Evolutionary conservation across 1,139 yeast species (phyloP).

Genomic region (Protomyces pachydermus): DNA sequence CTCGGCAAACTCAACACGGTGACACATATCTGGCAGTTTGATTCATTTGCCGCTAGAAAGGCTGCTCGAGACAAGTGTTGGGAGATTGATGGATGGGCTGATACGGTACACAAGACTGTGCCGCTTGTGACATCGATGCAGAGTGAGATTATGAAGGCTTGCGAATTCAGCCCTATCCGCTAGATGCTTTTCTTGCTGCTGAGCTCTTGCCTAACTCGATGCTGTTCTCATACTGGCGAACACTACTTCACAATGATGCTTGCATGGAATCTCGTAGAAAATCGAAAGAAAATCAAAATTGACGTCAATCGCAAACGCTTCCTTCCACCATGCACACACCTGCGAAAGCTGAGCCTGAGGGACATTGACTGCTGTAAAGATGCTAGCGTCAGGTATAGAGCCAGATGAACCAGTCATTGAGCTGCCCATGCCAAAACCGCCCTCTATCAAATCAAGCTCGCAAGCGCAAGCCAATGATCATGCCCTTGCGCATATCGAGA

Average conservation of each 20-base stretch:
- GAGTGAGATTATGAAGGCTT: conserved; percentile 42
- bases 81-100: conserved; percentile 47
- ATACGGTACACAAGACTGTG: conserved; percentile 45
- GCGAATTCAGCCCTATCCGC: conserved; percentile 41
- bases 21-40: conserved; percentile 46
- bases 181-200: background rate
- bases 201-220: background rate
- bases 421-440: background rate
- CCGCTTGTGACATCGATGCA: conserved; percentile 43
- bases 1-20: conserved; percentile 44
- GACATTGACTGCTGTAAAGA: background rate
- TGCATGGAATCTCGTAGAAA: background rate
- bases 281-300: background rate
- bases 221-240: background rate
- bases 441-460: background rate
- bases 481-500: background rate
- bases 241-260: background rate
- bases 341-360: too few relatives aligned
- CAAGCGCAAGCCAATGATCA: background rate
- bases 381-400: background rate
- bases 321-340: too few relatives aligned
- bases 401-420: background rate
- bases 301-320: too few relatives aligned
- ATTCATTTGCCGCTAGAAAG: conserved; percentile 45
- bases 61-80: conserved; percentile 44